Base-by-base conservation (phyloP, 805 yeast species). In the Diddensiella caesifluorescens region DNA sequence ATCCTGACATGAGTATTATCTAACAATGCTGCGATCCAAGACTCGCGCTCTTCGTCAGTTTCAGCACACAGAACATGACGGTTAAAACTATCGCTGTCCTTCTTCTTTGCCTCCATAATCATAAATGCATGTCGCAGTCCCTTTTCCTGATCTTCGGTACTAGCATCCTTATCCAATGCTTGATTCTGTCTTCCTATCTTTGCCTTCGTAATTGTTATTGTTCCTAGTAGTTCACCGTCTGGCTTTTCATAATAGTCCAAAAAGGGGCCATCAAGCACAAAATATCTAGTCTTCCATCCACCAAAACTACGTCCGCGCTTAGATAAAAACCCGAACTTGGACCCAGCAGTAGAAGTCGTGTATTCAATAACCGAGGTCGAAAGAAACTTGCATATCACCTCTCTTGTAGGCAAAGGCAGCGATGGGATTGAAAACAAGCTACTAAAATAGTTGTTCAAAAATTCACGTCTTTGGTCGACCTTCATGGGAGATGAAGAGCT, bases 41-140 rank as follows among this genome's bases (percentile, higher is more conserved):
- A 65, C 53, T 82, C 89, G 43, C 90, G 71, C 55, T 87, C 95
- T 21, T 69, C 72, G 34, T 82, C 82, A 5, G 82, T 77, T 57
- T 88, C 95, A 2, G 92, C 82, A 60, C 94, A 85, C 40, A 87
- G 73, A 38, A 75, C 71, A 53, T 81, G 85, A 49, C 49, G 32
- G 15, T 28, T 37, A 22, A 46, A 49, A 7, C 40, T 38, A 9
- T 39, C 25, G 28, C 20, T 29, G 28, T 67, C 68, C 27, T 59
- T 49, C 46, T 68, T 68, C 46, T 67, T 66, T 25, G 61, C 64
- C 51, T 71, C 76, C 47, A 54, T 52, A 6, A 71, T 52, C 23
- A 77, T 67, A 50, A 80, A 75, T 0, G 83, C 83, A 60, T 80
- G 83, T 39, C 80, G 61, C 44, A 38, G 50, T 20, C 40, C 54